Evolutionary conservation across 352 stramenopile genomes (phyloP), one percentile per base, ranked within the genome.

Genomic region (Phytophthora pseudosyringae): DNA sequence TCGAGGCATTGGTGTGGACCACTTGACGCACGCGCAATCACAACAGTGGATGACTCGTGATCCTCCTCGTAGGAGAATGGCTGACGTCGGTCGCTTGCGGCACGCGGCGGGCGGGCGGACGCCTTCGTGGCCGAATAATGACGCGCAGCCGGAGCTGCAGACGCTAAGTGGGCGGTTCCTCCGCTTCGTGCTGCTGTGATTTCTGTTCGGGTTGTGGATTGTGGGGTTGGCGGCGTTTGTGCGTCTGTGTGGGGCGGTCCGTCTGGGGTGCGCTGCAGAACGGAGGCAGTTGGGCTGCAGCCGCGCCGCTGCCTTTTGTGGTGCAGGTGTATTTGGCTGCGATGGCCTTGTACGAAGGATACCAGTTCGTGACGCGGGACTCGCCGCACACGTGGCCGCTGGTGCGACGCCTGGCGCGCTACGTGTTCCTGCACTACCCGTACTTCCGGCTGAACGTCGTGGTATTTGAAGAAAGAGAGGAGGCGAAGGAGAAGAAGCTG

Each of bases 331-430:
- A 77, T 56, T 13, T 87, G 11, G 15, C 50, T 33, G 49, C 39
- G n/a, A 78, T 78, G 16, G 47, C 36, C 11, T 26, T 81, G 11
- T 92, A 89, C 47, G 76, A 81, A 50, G 69, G 75, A 13, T 86
- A 83, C 40, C 73, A 82, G 33, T 63, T 48, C 5, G 28, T 80
- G 3, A 73, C 44, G 5, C 66, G 66, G 4, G 43, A 43, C 6
- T 69, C 55, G n/a, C 15, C 38, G 36, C 69, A 76, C 26, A 36
- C 58, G 38, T 91, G 83, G 83, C 76, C 76, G n/a, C 45, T 69
- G 4, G 73, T 87, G 51, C 70, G 82, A 35, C 40, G 64, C 16
- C 36, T 59, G 9, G 66, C 74, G 3, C 80, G 87, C 47, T 76
- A 69, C 18, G 59, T 81, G 3, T 64, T 91, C 35, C 78, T 86